Evolutionary conservation across 768 basidiomycete species (phyloP), one percentile per base, ranked within the genome.

Genomic region (Agaricus subrufescens): DNA sequence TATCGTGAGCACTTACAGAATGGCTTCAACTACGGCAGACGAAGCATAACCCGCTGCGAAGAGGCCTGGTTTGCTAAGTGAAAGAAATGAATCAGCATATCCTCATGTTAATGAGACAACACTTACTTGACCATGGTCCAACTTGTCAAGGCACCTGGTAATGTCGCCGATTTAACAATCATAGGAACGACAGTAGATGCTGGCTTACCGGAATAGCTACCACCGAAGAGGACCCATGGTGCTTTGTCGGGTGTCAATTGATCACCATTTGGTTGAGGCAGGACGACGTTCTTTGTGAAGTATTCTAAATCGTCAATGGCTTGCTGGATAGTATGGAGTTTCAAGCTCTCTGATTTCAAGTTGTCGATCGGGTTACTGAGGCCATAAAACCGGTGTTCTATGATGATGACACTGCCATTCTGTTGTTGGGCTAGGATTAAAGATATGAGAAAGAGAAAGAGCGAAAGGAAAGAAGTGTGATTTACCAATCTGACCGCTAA

Each of bases 351-450:
- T 30, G 78, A 78, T 34, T 73, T 79, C 27, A 90, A 76, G 65
- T 89, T 76, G 19, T 77, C 71, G 47, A 75, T 77, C 3, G 88
- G 88, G 64, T 88, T 91, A 56, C 87, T 89, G n/a, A 79, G 68
- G 12, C 88, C 88, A 59, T 83, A 89, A 74, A 85, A 91, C 25
- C 89, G 78, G 63, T 90, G 88, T 62, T 90, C 87, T 26, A 89
- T 58, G 29, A 89, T 71, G 59, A 89, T 72, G 4, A 80, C 77
- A 15, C 81, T 81, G 23, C 83, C 87, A 37, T 79, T 79, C 56
- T 86, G 74, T 65, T 84, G 82, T 63, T 86, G 82, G 9, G 86
- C 83, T 75, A 50, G n/a, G 11, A 7, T 23, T 38, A 19, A 39
- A 40, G 11, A 34, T 9, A n/a, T 30, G 46, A 29, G 12, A 48